Evolutionary conservation across 2,329 filamentous ascomycete species (phyloP).

Genomic region (Chaetomium globosum): DNA sequence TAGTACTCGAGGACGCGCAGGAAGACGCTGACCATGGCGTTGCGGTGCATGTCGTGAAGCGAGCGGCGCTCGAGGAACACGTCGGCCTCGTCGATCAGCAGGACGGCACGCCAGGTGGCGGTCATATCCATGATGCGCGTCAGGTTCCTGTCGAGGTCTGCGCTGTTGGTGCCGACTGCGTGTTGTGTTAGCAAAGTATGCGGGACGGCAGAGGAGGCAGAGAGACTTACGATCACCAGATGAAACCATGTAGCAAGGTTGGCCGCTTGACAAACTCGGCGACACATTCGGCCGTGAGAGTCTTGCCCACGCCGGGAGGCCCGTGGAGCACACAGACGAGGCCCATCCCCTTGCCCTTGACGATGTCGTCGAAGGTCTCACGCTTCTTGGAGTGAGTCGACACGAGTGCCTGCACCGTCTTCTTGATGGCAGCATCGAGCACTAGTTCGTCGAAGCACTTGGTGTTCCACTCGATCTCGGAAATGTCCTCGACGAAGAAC

Average conservation of each 20-base stretch:
- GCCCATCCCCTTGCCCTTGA: conserved; percentile 43
- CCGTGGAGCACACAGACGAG: conserved; percentile 44
- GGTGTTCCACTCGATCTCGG: conserved; percentile 34
- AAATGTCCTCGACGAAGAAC: conserved; percentile 33
- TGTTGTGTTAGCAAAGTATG: not conserved
- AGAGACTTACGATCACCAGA: conserved; percentile 41
- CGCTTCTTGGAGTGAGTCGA: conserved; percentile 31
- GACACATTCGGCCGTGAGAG: conserved; percentile 44
- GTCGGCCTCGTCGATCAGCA: conserved; percentile 47
- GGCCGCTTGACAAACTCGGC: conserved; percentile 44
- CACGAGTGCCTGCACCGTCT: conserved; percentile 39
- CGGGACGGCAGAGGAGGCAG: not conserved
- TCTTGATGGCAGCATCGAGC: conserved; percentile 35
- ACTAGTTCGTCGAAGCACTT: conserved; percentile 34
- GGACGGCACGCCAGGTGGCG: conserved; percentile 39
- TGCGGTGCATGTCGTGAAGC: conserved; percentile 42
- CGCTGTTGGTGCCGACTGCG: conserved; percentile 39
- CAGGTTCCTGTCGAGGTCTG: conserved; percentile 30
- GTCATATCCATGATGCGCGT: conserved; percentile 34
- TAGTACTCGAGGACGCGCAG: conserved; percentile 44
- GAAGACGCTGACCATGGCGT: conserved; percentile 46
- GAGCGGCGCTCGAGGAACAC: conserved; percentile 44
- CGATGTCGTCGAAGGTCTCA: conserved; percentile 41
- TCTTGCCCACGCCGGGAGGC: conserved; percentile 44
- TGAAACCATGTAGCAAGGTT: conserved; percentile 44